phyloP scores from a whole-genome alignment of 805 yeast species.

The Priceomyces melissophilus region DNA sequence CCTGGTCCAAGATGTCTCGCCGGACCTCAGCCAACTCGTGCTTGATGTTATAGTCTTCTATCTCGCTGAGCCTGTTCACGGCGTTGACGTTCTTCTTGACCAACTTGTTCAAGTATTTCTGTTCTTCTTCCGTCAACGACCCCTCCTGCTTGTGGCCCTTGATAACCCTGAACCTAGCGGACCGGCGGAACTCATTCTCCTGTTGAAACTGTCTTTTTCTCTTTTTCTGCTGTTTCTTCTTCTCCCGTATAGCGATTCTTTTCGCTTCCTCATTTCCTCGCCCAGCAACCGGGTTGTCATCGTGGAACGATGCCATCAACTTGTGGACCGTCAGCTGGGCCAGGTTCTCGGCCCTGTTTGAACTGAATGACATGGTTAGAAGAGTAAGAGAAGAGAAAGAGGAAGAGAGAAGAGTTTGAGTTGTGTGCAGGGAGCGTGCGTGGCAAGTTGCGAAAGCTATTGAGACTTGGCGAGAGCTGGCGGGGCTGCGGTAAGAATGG shows the following conservation, averaged over 20 bases:
- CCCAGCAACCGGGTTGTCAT: too few species aligned
- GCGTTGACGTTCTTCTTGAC: conserved; percentile 34
- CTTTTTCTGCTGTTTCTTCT: conserved; percentile 19
- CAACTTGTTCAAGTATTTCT: conserved; percentile 36
- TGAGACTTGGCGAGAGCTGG: too few species aligned
- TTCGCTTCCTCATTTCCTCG: conserved; percentile 16
- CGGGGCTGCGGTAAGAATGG: too few species aligned
- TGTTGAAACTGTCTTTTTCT: conserved; percentile 26
- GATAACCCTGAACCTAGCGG: conserved; percentile 38
- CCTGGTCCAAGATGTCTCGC: conserved; percentile 22
- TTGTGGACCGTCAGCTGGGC: conserved; percentile 41
- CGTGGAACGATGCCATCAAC: conserved; percentile 19
- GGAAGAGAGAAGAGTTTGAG: too few species aligned
- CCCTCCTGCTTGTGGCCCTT: conserved; percentile 25
- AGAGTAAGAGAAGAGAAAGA: too few species aligned
- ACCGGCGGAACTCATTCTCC: conserved; percentile 31
- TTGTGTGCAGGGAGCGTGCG: too few species aligned
- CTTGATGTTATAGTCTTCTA: conserved; percentile 29
- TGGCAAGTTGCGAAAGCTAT: too few species aligned
- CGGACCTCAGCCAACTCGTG: conserved; percentile 29
- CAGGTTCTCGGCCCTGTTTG: conserved; percentile 28
- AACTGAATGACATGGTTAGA: conserved; percentile 18
- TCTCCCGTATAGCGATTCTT: conserved; percentile 18
- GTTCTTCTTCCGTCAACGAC: conserved; percentile 28
- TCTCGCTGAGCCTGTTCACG: conserved; percentile 23